Evolutionary conservation across 805 yeast species (phyloP).

Genomic region (Pichia scutulata): DNA sequence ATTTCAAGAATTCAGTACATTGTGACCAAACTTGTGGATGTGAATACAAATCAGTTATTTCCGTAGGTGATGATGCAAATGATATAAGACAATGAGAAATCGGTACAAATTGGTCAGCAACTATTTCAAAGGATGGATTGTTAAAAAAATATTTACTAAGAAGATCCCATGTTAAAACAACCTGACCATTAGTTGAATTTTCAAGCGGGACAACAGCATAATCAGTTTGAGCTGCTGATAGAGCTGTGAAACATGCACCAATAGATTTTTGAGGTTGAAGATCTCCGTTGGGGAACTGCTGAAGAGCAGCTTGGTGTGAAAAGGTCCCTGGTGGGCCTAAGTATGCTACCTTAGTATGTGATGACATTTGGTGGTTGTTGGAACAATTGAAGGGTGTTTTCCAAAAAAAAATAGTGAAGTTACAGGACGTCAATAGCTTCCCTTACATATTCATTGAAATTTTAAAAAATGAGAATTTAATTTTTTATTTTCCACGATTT

Average conservation of each 20-base stretch:
- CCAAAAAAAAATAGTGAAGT: too few relatives aligned
- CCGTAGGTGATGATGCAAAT: conserved; percentile 33
- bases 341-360: conserved; percentile 48
- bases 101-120: conserved; percentile 75
- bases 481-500: too few relatives aligned
- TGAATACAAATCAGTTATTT: conserved; percentile 59
- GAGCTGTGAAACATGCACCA: conserved; percentile 53
- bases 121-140: conserved; percentile 40
- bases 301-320: conserved; percentile 71
- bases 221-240: conserved; percentile 41
- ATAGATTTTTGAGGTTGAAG: conserved; percentile 36
- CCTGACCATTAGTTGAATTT: conserved; percentile 93
- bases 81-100: conserved; percentile 72
- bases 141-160: conserved; percentile 56
- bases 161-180: conserved; percentile 75
- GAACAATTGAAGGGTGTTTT: too few relatives aligned
- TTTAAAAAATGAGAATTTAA: too few relatives aligned
- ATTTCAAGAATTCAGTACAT: conserved; percentile 48
- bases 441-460: too few relatives aligned
- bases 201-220: conserved; percentile 84
- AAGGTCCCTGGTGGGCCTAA: conserved; percentile 91
- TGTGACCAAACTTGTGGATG: conserved; percentile 99
- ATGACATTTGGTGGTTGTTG: not conserved
- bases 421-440: too few relatives aligned
- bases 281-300: conserved; percentile 24